Evolutionary conservation across 768 basidiomycete species (phyloP).

Genomic region (Lactarius hengduanensis): DNA sequence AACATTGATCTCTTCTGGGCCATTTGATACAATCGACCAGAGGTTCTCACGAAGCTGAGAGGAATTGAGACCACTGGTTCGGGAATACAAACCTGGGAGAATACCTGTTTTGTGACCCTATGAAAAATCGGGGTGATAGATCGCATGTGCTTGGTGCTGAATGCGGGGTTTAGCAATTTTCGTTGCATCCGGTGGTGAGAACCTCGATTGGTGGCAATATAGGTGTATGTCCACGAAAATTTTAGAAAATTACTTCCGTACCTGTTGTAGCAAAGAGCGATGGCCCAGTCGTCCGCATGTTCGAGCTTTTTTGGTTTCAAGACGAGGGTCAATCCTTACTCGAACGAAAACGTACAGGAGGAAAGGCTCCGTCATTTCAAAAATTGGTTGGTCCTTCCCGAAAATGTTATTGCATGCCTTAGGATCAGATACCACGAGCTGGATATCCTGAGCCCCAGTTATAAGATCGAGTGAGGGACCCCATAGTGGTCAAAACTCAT

Average conservation of each 20-base stretch:
- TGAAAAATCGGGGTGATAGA: slow-evolving; percentile 29
- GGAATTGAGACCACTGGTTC: background rate
- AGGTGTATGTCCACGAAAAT: background rate
- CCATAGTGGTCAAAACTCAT: too few species aligned
- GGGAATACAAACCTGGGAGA: background rate
- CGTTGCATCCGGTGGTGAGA: slow-evolving; percentile 13
- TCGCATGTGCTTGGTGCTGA: slow-evolving; percentile 30
- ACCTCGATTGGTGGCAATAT: background rate
- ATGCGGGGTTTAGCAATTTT: slow-evolving; percentile 25
- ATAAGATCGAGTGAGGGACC: background rate
- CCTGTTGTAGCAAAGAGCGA: slow-evolving; percentile 4
- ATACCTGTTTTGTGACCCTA: slow-evolving; percentile 22
- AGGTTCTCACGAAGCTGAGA: background rate
- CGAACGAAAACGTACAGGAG: background rate
- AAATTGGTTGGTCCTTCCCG: slow-evolving; percentile 9
- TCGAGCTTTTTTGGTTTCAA: background rate
- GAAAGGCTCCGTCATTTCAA: background rate
- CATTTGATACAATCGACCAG: background rate
- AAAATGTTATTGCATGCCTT: slow-evolving; percentile 10
- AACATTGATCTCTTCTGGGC: slow-evolving; percentile 26
- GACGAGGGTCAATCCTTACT: background rate
- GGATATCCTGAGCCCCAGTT: background rate
- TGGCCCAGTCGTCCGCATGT: slow-evolving; percentile 4
- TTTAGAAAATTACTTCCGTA: background rate
- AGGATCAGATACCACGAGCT: slow-evolving; percentile 15